phyloP scores from a whole-genome alignment of 805 yeast genomes.

The Kluyveromyces nonfermentans region DNA sequence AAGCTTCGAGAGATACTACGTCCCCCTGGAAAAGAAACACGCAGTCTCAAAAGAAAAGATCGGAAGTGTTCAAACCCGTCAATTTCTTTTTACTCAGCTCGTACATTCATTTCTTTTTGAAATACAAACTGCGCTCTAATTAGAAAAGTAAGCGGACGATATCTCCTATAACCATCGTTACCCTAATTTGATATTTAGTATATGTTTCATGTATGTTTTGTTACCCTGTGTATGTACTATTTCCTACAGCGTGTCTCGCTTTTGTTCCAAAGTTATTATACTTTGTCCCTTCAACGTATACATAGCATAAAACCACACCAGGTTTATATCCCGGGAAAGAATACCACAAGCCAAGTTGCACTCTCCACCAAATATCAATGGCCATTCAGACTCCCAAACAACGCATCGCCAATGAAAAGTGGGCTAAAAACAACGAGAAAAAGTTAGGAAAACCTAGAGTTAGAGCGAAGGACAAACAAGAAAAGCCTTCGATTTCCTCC shows the following conservation, averaged over 20 bases:
- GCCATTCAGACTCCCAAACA: slow-evolving; percentile 80
- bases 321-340: background rate
- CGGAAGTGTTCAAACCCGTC: background rate
- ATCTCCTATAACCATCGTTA: too few species aligned
- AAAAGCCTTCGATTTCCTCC: slow-evolving; percentile 46
- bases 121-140: too few species aligned
- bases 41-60: background rate
- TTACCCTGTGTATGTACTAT: background rate
- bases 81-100: background rate
- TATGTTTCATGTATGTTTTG: too few species aligned
- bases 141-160: too few species aligned
- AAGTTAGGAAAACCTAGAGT: slow-evolving; percentile 67
- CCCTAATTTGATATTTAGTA: too few species aligned
- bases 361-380: slow-evolving; percentile 23
- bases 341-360: background rate
- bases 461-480: slow-evolving; percentile 27
- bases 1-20: background rate
- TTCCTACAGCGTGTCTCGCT: background rate
- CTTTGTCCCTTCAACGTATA: background rate
- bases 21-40: background rate
- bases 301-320: background rate
- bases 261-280: background rate
- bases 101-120: too few species aligned
- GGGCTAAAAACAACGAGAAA: slow-evolving; percentile 60
- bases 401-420: slow-evolving; percentile 78